Base-by-base conservation (phyloP, 495 filamentous ascomycete genomes). In the Pyrenopolyporus hunteri region DNA sequence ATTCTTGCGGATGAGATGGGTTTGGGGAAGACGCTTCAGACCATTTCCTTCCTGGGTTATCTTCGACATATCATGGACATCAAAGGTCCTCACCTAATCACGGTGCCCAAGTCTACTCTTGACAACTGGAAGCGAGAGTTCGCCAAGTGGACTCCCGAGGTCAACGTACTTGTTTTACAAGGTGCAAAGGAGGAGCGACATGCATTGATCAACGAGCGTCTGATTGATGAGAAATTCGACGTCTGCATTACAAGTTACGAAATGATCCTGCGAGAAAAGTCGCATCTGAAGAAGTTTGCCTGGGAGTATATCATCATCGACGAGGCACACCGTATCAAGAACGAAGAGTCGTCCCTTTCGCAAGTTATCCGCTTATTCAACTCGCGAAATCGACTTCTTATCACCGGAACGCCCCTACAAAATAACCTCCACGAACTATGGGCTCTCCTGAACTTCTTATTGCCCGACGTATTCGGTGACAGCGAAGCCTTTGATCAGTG, bases 291-390 rank as follows among this genome's bases (percentile, higher is more conserved):
- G 78, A 98, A 98, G 73, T 95, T 98, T 69, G 92, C 95, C 0
- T 99, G 95, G 95, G 94, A 99, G 72, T 99, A 99, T 72, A 98
- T 99, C 74, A 97, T 99, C 72, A 96, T 99, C 50, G 95, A 99
- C 68, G 95, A 99, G 71, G 95, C 95, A 3, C 95, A 99, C 72
- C 91, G 95, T 16, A 98, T 99, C 79, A 99, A 99, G 77, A 99
- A 99, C 73, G 95, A 99, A 73, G 91, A 97, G 73, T 99, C 95
- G 0, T 95, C 95, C 2, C 80, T 99, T 3, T 92, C 95, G 1
- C 94, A 99, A 66, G 95, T 98, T 52, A 97, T 99, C 59, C 91
- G 95, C 54, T 77, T 98, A 23, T 98, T 99, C 81, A 92, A 93
- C 75, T 99, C 95, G 6, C 82, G 95, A 63, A 98, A 98, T 69